Evolutionary conservation across 129 eudicot species (phyloP).

Genomic region (Tagetes patula): DNA sequence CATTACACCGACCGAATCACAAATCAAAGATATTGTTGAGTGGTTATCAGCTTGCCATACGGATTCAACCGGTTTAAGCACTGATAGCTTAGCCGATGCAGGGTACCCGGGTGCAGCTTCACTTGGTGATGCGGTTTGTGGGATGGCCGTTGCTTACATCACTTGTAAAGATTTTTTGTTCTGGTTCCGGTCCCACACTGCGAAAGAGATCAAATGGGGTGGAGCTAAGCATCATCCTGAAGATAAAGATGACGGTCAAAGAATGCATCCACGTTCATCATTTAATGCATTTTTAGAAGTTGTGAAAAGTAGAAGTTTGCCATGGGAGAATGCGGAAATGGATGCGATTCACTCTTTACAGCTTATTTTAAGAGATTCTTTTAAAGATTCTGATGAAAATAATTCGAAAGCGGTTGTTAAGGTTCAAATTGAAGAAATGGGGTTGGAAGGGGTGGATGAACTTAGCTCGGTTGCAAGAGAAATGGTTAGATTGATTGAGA

Average conservation of each 20-base stretch:
- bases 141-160: constrained; percentile 92
- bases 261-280: constrained; percentile 95
- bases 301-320: constrained; percentile 79
- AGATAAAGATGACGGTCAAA: constrained; percentile 85
- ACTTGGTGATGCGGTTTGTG: constrained; percentile 89
- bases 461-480: constrained; percentile 87
- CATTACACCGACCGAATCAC: constrained; percentile 78
- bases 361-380: constrained; percentile 79
- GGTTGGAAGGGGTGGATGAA: constrained; percentile 70
- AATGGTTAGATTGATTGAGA: constrained; percentile 90
- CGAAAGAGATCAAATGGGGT: constrained; percentile 95
- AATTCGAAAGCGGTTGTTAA: constrained; percentile 66
- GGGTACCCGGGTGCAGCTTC: constrained; percentile 86
- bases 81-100: constrained; percentile 89
- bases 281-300: constrained; percentile 91
- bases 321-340: constrained; percentile 96
- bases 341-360: constrained; percentile 97
- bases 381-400: constrained; percentile 52
- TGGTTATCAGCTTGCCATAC: constrained; percentile 75
- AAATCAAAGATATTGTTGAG: constrained; percentile 81
- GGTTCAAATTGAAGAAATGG: constrained; percentile 50
- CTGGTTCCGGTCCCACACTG: constrained; percentile 94
- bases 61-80: constrained; percentile 90
- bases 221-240: constrained; percentile 94
- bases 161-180: constrained; percentile 76